phyloP scores from a whole-genome alignment of 2,329 filamentous ascomycete species.

The Teratosphaeria gauchensis region DNA sequence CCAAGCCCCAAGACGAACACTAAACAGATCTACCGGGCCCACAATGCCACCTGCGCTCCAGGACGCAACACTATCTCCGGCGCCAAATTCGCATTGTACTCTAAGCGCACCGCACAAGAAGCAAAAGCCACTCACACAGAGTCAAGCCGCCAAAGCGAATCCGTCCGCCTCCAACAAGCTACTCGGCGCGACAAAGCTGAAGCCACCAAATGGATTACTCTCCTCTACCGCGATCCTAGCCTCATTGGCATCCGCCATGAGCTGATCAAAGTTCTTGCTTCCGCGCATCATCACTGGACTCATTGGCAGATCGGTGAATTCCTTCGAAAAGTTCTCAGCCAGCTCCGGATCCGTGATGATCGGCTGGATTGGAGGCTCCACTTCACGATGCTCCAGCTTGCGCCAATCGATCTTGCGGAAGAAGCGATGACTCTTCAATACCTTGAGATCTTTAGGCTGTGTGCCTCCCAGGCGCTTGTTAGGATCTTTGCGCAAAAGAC shows the following conservation, averaged over 20 bases:
- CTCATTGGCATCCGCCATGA: constrained; percentile 11
- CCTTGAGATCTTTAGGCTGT: constrained; percentile 78
- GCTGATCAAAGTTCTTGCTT: constrained; percentile 13
- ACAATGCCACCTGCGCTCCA: constrained; percentile 55
- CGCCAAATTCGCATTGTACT: background rate
- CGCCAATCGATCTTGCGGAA: constrained; percentile 97
- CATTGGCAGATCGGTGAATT: constrained; percentile 79
- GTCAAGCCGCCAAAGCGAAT: constrained; percentile 26
- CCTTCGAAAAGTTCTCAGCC: constrained; percentile 89
- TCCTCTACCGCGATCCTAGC: constrained; percentile 18
- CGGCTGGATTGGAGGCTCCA: constrained; percentile 83
- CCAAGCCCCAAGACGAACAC: background rate
- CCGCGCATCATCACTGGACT: constrained; percentile 52
- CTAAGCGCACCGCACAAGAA: background rate
- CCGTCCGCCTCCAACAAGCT: constrained; percentile 37
- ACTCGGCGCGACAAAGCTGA: constrained; percentile 44
- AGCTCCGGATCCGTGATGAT: constrained; percentile 91
- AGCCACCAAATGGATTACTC: constrained; percentile 43
- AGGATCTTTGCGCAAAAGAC: constrained; percentile 85
- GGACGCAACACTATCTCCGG: constrained; percentile 34
- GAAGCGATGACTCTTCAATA: constrained; percentile 87
- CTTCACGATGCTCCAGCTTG: constrained; percentile 67
- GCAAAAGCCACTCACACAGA: constrained; percentile 11
- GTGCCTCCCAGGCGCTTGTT: constrained; percentile 77
- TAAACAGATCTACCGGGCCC: background rate